These are phyloP conservation scores for Brassica carinata DNA, from an alignment of 345 rosid species.

Conservation along the genomic window DNA sequence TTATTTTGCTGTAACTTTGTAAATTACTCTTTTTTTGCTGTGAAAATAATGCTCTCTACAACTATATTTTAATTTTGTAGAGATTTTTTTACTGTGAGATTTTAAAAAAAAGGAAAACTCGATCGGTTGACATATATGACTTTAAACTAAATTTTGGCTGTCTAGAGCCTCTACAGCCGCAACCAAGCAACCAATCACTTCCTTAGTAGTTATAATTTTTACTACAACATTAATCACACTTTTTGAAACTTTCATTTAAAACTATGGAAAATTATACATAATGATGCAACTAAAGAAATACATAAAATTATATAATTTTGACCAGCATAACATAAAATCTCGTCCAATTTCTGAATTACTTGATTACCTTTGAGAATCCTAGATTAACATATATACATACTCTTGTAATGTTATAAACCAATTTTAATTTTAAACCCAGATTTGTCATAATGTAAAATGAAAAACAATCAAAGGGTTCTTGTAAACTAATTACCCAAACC, in stretches of 20 bases:
- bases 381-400: not conserved
- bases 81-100: too few relatives aligned
- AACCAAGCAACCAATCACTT: too few relatives aligned
- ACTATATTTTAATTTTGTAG: too few relatives aligned
- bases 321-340: not conserved
- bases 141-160: too few relatives aligned
- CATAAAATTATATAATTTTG: not conserved
- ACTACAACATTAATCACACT: too few relatives aligned
- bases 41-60: too few relatives aligned
- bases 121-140: too few relatives aligned
- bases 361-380: constrained; percentile 1
- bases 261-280: not conserved
- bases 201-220: too few relatives aligned
- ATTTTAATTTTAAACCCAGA: not conserved
- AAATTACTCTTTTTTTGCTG: too few relatives aligned
- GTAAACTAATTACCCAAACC: not conserved
- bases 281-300: not conserved
- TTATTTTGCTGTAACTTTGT: too few relatives aligned
- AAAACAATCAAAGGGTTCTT: not conserved
- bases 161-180: too few relatives aligned
- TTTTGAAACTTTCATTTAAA: not conserved
- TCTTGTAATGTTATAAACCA: not conserved
- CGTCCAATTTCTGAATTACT: not conserved
- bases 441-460: constrained; percentile 1
- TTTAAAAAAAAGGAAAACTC: too few relatives aligned